These are phyloP conservation scores for Erodium trifolium DNA, from an alignment of 441 rosid genomes.

Conservation along the genomic window DNA sequence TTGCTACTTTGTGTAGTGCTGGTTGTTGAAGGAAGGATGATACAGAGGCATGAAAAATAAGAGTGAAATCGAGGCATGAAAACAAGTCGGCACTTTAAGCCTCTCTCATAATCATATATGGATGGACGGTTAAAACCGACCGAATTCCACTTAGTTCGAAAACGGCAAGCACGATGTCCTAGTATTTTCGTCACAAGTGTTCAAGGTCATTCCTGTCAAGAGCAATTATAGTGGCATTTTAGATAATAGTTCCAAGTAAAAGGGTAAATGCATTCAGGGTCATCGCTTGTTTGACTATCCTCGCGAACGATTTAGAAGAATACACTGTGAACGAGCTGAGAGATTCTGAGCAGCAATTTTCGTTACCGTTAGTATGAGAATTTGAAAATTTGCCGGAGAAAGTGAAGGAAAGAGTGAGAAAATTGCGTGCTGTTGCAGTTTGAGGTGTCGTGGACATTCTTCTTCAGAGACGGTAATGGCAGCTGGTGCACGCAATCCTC, in stretches of 20 bases:
- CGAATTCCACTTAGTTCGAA: too few species aligned
- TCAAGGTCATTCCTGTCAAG: not conserved
- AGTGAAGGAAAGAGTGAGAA: not conserved
- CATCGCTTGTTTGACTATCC: not conserved
- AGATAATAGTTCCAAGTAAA: not conserved
- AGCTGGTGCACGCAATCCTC: not conserved
- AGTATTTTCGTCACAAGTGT: too few species aligned
- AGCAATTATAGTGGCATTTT: not conserved
- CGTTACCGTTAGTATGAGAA: not conserved
- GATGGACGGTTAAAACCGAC: too few species aligned
- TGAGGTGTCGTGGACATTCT: not conserved
- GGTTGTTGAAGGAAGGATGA: too few species aligned
- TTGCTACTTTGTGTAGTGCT: too few species aligned
- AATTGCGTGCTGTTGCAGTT: not conserved
- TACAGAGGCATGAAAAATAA: too few species aligned
- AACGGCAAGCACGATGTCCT: too few species aligned
- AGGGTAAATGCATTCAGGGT: not conserved
- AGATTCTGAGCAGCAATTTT: slow-evolving; percentile 1
- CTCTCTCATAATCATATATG: too few species aligned
- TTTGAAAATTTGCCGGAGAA: not conserved
- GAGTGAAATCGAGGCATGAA: too few species aligned
- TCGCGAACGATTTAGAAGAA: not conserved
- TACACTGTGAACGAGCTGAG: not conserved
- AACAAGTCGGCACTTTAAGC: too few species aligned
- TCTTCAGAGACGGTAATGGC: slow-evolving; percentile 3